A percentile compares a stretch with the other conserved stretches of the same genome.
Evolutionary conservation across 345 rosid genomes (phyloP).

Genomic region (Gynandropsis gynandra): DNA sequence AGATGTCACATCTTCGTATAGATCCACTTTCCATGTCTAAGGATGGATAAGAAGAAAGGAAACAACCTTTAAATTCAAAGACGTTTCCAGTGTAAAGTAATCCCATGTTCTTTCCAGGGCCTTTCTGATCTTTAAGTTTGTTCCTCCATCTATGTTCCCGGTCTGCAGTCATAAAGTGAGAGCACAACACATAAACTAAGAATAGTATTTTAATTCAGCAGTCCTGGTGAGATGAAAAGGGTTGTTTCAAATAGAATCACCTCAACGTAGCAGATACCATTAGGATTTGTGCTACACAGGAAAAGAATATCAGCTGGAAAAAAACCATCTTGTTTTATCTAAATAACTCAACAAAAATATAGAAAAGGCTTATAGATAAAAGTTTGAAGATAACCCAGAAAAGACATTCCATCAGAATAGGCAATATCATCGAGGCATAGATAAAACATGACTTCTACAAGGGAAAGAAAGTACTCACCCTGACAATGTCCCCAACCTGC

Average conservation of each 20-base stretch:
- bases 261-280: slow-evolving; percentile 95
- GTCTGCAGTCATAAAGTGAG: too few species aligned
- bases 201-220: not conserved
- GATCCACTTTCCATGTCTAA: too few species aligned
- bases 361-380: slow-evolving; percentile 9
- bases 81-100: slow-evolving; percentile 77
- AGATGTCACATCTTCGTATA: too few species aligned
- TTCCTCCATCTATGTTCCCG: too few species aligned
- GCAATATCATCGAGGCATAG: too few species aligned
- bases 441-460: not conserved
- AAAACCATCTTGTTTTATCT: slow-evolving; percentile 85
- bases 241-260: slow-evolving; percentile 27
- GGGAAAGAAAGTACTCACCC: slow-evolving; percentile 45
- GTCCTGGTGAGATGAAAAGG: slow-evolving; percentile 5
- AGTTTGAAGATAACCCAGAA: too few species aligned
- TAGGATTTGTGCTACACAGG: slow-evolving; percentile 77
- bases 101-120: slow-evolving; percentile 98
- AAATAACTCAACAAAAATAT: slow-evolving; percentile 26
- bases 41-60: too few species aligned
- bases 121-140: slow-evolving; percentile 94
- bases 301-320: slow-evolving; percentile 95
- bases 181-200: not conserved
- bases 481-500: too few species aligned
- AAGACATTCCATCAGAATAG: too few species aligned
- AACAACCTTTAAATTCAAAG: slow-evolving; percentile 69